Base-by-base conservation (phyloP, 805 yeast genomes). In the Candida ulmi region DNA sequence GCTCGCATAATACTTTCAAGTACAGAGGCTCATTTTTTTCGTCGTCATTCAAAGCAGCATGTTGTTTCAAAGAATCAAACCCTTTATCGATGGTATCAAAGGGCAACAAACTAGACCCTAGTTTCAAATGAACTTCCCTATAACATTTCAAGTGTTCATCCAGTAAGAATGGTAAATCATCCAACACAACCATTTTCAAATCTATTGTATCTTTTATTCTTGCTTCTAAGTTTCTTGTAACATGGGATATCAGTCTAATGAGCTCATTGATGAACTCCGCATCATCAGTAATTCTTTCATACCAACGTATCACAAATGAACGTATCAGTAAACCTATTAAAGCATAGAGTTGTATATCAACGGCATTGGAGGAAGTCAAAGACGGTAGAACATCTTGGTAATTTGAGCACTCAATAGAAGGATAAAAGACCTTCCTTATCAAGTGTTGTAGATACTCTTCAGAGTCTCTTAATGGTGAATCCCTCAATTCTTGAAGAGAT, bases 241-340 rank as follows among this genome's bases (percentile, higher is more conserved):
- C 47, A 36, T 66, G 70, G 0, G 75, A 69, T 9, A 62, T 42
- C 2, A 66, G 52, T 17, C 55, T 58, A 1, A 68, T 52, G 1
- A 74, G 41, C 39, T 74, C 80, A 16, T 40, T 47, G 9, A 61
- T 46, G 37, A 77, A 65, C 35, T 69, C 67, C 2, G 62, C 60
- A 36, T 69, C 71, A 34, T 62, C 67, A 1, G 74, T 58, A 7
- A 72, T 50, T 16, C 51, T 44, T 19, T 50, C 50, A 52, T 75
- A 74, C 76, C 78, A 73, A 9, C 62, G 52, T 17, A 63, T 57
- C 3, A 76, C 63, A 46, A 76, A 77, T 38, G 69, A 70, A 18
- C 67, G 62, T 31, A 74, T 40, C 5, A 76, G 50, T 12, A 76
- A 54, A 0, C 76, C 75, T 5, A 73, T 42, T 5, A 77, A 45